Base-by-base conservation (phyloP, 768 basidiomycete species). In the Phlebiopsis flavidoalba region DNA sequence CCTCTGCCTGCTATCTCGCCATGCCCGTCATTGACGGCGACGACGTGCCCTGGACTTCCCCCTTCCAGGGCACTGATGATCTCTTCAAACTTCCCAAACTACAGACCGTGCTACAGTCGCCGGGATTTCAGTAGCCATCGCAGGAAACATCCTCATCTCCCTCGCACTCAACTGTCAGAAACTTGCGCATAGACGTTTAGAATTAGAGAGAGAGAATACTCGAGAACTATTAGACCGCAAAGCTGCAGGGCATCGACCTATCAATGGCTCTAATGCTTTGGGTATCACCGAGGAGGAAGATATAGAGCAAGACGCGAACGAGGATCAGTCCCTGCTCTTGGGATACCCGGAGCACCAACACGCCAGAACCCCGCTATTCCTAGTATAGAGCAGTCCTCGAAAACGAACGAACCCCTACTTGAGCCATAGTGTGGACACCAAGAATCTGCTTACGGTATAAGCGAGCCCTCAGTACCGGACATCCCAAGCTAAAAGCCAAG, bases 91-190 rank as follows among this genome's bases (percentile, higher is more conserved):
- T 85, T 21, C 87, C 87, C 31, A 75, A 79, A 66, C 71, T 91
- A n/a, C n/a, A 56, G 83, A 79, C 17, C 75, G 78, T 14, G 74
- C 79, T 56, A 82, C 85, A 5, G 72, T 81, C 67, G 85, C 92
- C 58, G 95, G 95, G 15, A 95, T 98, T 37, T 79, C 80, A 5
- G 85, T 95, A 37, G 89, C 94, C 3, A 83, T 96, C 58, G 77
- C 80, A 8, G 95, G 95, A 35, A 96, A 96, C 69, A 74, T 95
- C 11, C 82, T 97, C 63, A 94, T 98, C 63, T 91, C 90, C 10
- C 80, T 95, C 22, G 95, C 93, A 15, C 80, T 98, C 63, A 97
- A 97, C 74, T 76, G 91, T 36, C 95, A 98, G 74, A 98, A 97
- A 71, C 82, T 96, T 17, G 93, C 93, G 1, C 95, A 96, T 75